Conservation (phyloP, 257 asterid species). For the Lycium barbarum region DNA sequence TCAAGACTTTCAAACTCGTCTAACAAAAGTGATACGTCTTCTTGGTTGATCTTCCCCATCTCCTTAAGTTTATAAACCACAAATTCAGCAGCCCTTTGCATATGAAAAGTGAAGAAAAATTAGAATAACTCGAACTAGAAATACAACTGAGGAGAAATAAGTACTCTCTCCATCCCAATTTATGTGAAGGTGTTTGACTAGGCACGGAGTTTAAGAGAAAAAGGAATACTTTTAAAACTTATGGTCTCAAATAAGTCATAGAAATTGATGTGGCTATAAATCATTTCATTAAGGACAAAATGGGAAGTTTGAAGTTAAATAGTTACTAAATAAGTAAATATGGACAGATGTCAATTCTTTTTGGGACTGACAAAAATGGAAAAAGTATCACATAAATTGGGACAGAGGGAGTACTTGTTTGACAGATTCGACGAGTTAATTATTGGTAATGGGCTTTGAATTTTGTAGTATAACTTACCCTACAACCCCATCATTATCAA, state of each 20-base stretch:
- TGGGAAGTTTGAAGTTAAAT: too few species aligned
- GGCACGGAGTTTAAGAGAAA: too few species aligned
- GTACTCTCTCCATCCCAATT: not conserved
- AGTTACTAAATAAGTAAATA: too few species aligned
- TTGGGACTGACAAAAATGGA: too few species aligned
- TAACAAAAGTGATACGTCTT: constrained; percentile 62
- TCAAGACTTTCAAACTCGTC: constrained; percentile 78
- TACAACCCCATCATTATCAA: constrained; percentile 71
- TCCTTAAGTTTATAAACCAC: constrained; percentile 75
- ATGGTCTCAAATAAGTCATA: too few species aligned
- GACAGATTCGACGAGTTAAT: not conserved
- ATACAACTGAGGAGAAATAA: not conserved
- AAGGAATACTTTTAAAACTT: too few species aligned
- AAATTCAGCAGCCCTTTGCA: constrained; percentile 78
- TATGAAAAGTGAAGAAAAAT: constrained; percentile 20
- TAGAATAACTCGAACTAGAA: not conserved
- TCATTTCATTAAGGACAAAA: too few species aligned
- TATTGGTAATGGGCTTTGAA: not conserved
- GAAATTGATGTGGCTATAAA: too few species aligned
- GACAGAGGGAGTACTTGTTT: not conserved
- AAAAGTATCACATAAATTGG: not conserved
- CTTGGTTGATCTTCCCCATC: constrained; percentile 90
- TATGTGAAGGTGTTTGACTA: too few species aligned
- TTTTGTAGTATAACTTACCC: constrained; percentile 50
- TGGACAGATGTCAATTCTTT: too few species aligned